Evolutionary conservation across 2,329 filamentous ascomycete genomes (phyloP), one percentile per base, ranked within the genome.

Genomic region (Zymoseptoria brevis): DNA sequence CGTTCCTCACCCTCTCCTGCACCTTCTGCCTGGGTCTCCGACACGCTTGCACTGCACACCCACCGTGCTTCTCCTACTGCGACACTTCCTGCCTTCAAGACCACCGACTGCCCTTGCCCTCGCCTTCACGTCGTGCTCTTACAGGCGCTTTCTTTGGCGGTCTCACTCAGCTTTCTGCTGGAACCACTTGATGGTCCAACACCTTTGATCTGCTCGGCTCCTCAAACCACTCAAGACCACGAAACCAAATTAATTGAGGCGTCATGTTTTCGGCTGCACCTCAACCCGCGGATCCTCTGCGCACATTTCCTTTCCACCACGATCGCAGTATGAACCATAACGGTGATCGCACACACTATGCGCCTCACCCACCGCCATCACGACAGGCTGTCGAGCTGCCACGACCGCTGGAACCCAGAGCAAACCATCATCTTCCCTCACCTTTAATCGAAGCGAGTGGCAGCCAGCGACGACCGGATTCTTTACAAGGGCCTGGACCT

Each of bases 341-440:
- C 21, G 59, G 59, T 48, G 64, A 64, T 26, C 60, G 56, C 26
- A 19, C 56, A 35, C 59, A 60, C 30, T 66, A 65, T 59, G 57
- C 57, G 22, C 35, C 35, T 13, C 30, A 30, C 58, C 57, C 58
- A 22, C 54, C 55, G 41, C 52, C 50, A 19, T 51, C 60, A 21
- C 61, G 63, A 52, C 58, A 60, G 11, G 22, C 55, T 21, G 59
- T 62, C 41, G 66, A 69, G 54, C 59, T 67, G 21, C 68, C 68
- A 45, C 64, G 65, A 50, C 68, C 67, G n/a, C 35, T 67, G 53
- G 68, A 69, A 55, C 67, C 67, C 29, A 60, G 66, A 29, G 66
- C 67, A 11, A 62, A 55, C 9, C 60, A 62, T 24, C 57, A 61
- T 3, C 53, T 62, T 21, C 66, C 64, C 21, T 58, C 64, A 5